phyloP scores from a whole-genome alignment of 2,329 filamentous ascomycete species.

The Nothopassalora personata region DNA sequence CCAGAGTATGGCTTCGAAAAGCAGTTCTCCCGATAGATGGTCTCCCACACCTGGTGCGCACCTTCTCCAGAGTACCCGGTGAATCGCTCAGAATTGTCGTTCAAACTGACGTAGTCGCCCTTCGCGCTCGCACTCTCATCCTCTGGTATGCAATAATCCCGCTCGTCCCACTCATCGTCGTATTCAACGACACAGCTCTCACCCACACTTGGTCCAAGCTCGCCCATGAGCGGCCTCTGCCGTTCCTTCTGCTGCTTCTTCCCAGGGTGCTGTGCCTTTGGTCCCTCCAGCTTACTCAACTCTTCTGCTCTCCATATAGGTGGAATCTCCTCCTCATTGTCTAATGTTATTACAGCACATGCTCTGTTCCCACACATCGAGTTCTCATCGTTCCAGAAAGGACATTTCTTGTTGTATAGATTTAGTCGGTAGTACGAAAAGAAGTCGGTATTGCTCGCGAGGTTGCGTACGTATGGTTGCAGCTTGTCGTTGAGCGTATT shows the following conservation, averaged over 20 bases:
- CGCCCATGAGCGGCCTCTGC: constrained; percentile 70
- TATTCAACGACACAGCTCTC: constrained; percentile 97
- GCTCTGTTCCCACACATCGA: constrained; percentile 96
- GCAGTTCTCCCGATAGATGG: constrained; percentile 96
- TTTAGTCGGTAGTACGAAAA: constrained; percentile 97
- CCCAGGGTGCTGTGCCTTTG: constrained; percentile 81
- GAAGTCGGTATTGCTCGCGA: constrained; percentile 88
- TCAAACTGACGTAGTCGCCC: constrained; percentile 91
- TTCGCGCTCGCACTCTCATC: constrained; percentile 82
- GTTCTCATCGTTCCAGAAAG: constrained; percentile 91
- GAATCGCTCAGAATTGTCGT: constrained; percentile 91
- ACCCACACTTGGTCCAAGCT: constrained; percentile 77
- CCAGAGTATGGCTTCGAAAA: constrained; percentile 52
- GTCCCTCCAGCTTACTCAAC: constrained; percentile 85
- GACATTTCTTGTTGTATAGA: constrained; percentile 88
- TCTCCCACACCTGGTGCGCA: constrained; percentile 87
- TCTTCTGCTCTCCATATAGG: constrained; percentile 86
- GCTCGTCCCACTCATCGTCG: constrained; percentile 92
- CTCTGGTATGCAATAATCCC: constrained; percentile 94
- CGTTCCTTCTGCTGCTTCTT: constrained; percentile 66
- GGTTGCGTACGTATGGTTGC: constrained; percentile 68
- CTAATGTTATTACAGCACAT: constrained; percentile 89
- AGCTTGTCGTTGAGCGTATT: constrained; percentile 75
- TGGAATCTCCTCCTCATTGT: constrained; percentile 92
- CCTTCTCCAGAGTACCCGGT: constrained; percentile 87